Percentiles rank a stretch among this genome's conserved stretches.
Conservation (phyloP, 2,329 filamentous ascomycete species). For the Dothistroma pini region DNA sequence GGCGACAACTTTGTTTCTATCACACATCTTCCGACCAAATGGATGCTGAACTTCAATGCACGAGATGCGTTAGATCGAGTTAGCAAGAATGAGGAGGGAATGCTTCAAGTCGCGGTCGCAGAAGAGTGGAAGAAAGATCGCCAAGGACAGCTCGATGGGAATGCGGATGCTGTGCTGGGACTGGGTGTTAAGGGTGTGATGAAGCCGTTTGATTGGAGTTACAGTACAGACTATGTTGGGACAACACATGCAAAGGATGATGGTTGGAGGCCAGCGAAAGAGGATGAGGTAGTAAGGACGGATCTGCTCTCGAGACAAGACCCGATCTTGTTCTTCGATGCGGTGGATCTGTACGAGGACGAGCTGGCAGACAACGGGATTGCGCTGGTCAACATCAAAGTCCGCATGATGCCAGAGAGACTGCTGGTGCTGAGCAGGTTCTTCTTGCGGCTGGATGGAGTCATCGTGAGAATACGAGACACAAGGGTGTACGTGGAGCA, state of each 20-base stretch:
- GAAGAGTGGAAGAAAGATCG: conserved; percentile 75
- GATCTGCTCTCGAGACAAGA: conserved; percentile 84
- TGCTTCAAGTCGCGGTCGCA: conserved; percentile 93
- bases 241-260: conserved; percentile 45
- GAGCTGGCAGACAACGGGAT: conserved; percentile 98
- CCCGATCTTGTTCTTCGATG: conserved; percentile 94
- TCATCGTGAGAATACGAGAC: conserved; percentile 81
- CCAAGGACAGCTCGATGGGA: conserved; percentile 43
- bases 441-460: conserved; percentile 90
- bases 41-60: conserved; percentile 77
- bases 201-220: conserved; percentile 97
- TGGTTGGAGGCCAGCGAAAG: conserved; percentile 5
- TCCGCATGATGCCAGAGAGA: conserved; percentile 85
- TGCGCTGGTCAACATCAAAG: conserved; percentile 81
- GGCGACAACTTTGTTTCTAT: conserved; percentile 85
- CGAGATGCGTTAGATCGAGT: conserved; percentile 84
- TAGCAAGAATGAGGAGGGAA: conserved; percentile 86
- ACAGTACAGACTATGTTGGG: conserved; percentile 82
- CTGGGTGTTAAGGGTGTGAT: conserved; percentile 77
- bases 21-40: conserved; percentile 68
- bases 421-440: conserved; percentile 81
- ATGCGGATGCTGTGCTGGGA: conserved; percentile 51
- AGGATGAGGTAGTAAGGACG: conserved; percentile 62
- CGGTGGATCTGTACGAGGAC: conserved; percentile 94
- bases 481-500: conserved; percentile 93